Evolutionary conservation across 2,329 filamentous ascomycete species (phyloP).

Genomic region (Neofusicoccum kwambonambiense): DNA sequence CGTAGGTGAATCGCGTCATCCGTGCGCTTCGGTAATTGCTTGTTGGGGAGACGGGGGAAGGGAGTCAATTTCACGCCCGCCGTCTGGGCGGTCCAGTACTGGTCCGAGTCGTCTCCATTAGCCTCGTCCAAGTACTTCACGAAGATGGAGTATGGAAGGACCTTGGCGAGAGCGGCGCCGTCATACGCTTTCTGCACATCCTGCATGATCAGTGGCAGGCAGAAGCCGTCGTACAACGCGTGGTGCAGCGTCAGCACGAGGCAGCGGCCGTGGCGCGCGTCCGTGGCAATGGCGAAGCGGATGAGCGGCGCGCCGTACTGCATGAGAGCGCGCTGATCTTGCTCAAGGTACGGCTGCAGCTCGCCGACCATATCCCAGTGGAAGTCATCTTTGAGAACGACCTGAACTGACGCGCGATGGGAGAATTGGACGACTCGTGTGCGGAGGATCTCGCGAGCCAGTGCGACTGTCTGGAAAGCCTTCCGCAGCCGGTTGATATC

Average conservation of each 20-base stretch:
- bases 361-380: conserved; percentile 19
- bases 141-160: conserved; percentile 32
- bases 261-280: conserved; percentile 23
- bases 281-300: conserved; percentile 26
- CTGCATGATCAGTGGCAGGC: conserved; percentile 30
- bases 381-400: conserved; percentile 28
- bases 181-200: conserved; percentile 31
- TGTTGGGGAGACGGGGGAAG: conserved; percentile 33
- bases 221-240: conserved; percentile 39
- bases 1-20: conserved; percentile 51
- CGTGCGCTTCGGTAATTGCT: conserved; percentile 31
- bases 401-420: conserved; percentile 31
- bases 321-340: conserved; percentile 28
- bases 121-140: conserved; percentile 31
- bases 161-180: background rate
- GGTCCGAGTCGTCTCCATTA: conserved; percentile 24
- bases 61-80: conserved; percentile 29
- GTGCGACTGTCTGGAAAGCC: conserved; percentile 49
- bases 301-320: conserved; percentile 30
- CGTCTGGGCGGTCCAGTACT: conserved; percentile 37
- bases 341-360: conserved; percentile 26
- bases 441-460: conserved; percentile 46
- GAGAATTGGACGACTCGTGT: conserved; percentile 42
- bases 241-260: conserved; percentile 40
- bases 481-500: conserved; percentile 40